Evolutionary conservation across 1,284 basidiomycete genomes (phyloP).

Genomic region (Leccinum glutinopallens): DNA sequence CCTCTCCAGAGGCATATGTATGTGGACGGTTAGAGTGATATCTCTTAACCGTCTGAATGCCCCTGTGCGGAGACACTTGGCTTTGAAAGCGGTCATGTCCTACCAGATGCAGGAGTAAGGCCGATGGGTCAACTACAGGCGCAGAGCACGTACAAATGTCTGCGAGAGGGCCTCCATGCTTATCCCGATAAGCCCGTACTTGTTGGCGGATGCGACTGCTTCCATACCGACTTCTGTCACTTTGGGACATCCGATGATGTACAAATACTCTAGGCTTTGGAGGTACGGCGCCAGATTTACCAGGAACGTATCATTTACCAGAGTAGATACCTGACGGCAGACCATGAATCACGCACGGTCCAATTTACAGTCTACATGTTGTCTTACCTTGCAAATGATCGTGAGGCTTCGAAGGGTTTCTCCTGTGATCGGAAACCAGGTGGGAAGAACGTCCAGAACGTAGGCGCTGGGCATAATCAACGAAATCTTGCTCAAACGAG

Average conservation of each 20-base stretch:
- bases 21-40: slow-evolving; percentile 59
- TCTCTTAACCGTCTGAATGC: slow-evolving; percentile 49
- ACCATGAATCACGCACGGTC: not conserved
- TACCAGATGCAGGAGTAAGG: slow-evolving; percentile 28
- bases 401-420: slow-evolving; percentile 54
- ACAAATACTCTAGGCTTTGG: slow-evolving; percentile 51
- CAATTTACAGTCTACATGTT: not conserved
- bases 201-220: slow-evolving; percentile 46
- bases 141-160: slow-evolving; percentile 51
- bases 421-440: slow-evolving; percentile 52
- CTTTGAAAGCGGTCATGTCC: slow-evolving; percentile 55
- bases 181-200: slow-evolving; percentile 50
- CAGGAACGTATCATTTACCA: slow-evolving; percentile 59
- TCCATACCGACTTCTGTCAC: slow-evolving; percentile 64
- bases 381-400: slow-evolving; percentile 65
- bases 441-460: slow-evolving; percentile 50
- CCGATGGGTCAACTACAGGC: slow-evolving; percentile 6
- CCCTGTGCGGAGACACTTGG: slow-evolving; percentile 37
- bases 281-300: slow-evolving; percentile 50
- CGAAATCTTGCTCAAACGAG: slow-evolving; percentile 50
- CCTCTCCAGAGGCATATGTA: slow-evolving; percentile 34
- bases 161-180: slow-evolving; percentile 65
- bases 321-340: slow-evolving; percentile 48
- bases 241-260: slow-evolving; percentile 65
- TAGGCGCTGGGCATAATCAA: slow-evolving; percentile 69